These are phyloP conservation scores for Centrapalus pauciflorus DNA, from an alignment of 129 eudicot species.

Conservation along the genomic window DNA sequence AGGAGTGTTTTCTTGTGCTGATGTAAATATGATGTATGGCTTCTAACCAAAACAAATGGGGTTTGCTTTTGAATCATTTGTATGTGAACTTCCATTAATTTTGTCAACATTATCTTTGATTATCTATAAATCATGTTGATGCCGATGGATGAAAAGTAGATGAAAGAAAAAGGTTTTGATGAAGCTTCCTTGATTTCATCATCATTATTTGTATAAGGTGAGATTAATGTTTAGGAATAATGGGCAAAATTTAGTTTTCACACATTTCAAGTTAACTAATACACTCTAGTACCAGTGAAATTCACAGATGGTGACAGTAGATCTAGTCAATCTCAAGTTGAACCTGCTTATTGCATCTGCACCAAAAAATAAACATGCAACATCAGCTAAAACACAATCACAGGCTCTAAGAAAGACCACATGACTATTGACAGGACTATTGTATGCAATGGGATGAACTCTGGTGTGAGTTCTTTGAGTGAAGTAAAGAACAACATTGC, in stretches of 20 bases:
- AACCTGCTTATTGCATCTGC: conserved; percentile 5
- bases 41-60: neutral
- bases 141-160: too few species aligned
- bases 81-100: neutral
- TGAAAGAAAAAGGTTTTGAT: too few species aligned
- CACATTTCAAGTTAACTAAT: neutral
- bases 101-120: neutral
- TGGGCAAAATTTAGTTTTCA: neutral
- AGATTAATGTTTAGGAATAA: neutral
- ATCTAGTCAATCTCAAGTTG: neutral
- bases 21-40: conserved; percentile 13
- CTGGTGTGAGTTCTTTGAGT: neutral
- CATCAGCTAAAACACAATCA: neutral
- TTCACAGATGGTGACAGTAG: neutral
- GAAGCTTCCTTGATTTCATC: too few species aligned
- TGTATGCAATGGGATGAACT: neutral
- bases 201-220: neutral
- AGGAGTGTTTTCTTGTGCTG: conserved; percentile 8
- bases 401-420: too few species aligned
- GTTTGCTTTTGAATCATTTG: conserved; percentile 19
- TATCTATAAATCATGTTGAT: too few species aligned
- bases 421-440: too few species aligned
- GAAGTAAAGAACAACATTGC: neutral
- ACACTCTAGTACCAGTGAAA: neutral
- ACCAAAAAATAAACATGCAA: neutral